Percentiles rank a stretch among this genome's conserved stretches.
Conservation (phyloP, 805 yeast genomes). For the Candida arabinofermentans region DNA sequence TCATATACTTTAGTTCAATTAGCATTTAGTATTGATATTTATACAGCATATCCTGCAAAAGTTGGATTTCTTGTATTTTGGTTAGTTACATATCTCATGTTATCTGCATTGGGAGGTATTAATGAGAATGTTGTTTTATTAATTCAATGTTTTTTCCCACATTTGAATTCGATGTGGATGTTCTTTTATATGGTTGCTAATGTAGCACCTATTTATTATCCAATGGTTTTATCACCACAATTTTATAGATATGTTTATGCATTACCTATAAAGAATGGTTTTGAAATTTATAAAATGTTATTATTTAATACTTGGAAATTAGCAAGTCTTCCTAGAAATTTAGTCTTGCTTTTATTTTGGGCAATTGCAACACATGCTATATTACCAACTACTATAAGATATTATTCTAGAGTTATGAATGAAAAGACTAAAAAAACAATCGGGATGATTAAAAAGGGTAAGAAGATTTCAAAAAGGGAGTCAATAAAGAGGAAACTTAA, state of each 20-base stretch:
- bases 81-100: slow-evolving; percentile 57
- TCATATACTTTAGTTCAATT: slow-evolving; percentile 58
- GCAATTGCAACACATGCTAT: slow-evolving; percentile 41
- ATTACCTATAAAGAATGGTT: slow-evolving; percentile 60
- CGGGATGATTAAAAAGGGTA: slow-evolving; percentile 11
- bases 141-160: slow-evolving; percentile 48
- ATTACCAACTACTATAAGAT: slow-evolving; percentile 35
- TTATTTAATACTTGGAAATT: slow-evolving; percentile 49
- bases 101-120: slow-evolving; percentile 69
- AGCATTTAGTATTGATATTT: slow-evolving; percentile 60
- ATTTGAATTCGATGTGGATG: slow-evolving; percentile 61
- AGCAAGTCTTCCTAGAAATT: slow-evolving; percentile 53
- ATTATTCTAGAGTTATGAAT: slow-evolving; percentile 11
- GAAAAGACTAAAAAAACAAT: slow-evolving; percentile 13
- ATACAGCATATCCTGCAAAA: slow-evolving; percentile 49
- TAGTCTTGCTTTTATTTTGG: slow-evolving; percentile 59
- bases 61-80: slow-evolving; percentile 69
- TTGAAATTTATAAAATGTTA: slow-evolving; percentile 53
- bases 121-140: slow-evolving; percentile 59
- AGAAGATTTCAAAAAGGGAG: not conserved
- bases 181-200: slow-evolving; percentile 63
- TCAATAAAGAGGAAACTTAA: slow-evolving; percentile 1
- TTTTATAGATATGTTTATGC: slow-evolving; percentile 66
- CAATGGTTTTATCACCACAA: slow-evolving; percentile 47
- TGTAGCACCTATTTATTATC: slow-evolving; percentile 59